Base-by-base conservation (phyloP, 2,329 filamentous ascomycete genomes). In the Aspergillus awamori region DNA sequence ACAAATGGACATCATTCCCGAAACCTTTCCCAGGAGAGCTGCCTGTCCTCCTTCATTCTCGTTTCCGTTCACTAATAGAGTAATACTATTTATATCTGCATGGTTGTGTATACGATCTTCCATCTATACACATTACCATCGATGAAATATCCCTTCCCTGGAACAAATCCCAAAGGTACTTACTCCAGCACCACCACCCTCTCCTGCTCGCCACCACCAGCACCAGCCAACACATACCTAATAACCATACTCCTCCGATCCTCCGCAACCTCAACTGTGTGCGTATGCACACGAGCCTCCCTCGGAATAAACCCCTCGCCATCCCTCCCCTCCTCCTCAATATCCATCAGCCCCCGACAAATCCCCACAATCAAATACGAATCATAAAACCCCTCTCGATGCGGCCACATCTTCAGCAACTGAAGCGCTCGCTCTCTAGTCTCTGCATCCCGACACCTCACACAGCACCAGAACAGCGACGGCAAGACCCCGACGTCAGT, bases 321-420 rank as follows among this genome's bases (percentile, higher is more conserved):
- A 2, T 49, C 45, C 24, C 4, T 8, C 6, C 22, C 45, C 15
- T 49, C 45, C 7, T 68, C 59, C 51, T 70, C 65, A 24, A 61
- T 61, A 2, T 67, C 69, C 15, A 49, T 49, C 24, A 67, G 64
- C 5, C 30, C 41, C 8, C 22, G 20, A 7, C 41, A 45, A 22
- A 45, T 45, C 10, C 13, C 13, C 41, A 6, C 8, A 2, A 45
- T 24, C 11, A 45, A 13, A 22, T 13, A 13, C 6, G 41, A 45
- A 3, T 45, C 41, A 24, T 45, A 45, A 24, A 45, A 22, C 4
- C 53, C 53, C 53, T 56, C 53, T 8, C 39, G 28, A n/a, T 47
- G 53, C 4, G 53, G 53, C 53, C 53, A 56, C 8, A 28, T n/a
- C 26, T 22, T 20, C 24, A 55, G 8, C 15, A 55, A 15, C 15